phyloP scores from a whole-genome alignment of 2,329 filamentous ascomycete species.

The Xylariales sp. region DNA sequence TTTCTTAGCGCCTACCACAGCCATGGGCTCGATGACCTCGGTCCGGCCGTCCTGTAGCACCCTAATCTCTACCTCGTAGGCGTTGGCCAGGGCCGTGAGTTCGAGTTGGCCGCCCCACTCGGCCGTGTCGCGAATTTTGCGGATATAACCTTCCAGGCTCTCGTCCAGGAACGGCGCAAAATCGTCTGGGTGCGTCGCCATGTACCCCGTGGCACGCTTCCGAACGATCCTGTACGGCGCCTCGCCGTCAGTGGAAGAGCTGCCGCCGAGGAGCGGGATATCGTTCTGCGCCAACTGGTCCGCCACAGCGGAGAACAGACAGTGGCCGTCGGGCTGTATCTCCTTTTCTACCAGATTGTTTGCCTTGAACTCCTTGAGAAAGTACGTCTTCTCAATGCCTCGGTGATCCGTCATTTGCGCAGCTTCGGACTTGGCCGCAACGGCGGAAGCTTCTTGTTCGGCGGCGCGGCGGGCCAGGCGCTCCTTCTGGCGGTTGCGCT shows the following conservation, averaged over 20 bases:
- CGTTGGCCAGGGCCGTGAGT: conserved; percentile 75
- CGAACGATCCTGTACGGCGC: conserved; percentile 64
- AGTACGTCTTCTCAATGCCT: conserved; percentile 62
- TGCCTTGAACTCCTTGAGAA: conserved; percentile 62
- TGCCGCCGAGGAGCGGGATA: conserved; percentile 32
- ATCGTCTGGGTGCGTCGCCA: conserved; percentile 68
- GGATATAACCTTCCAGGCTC: conserved; percentile 66
- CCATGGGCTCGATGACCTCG: conserved; percentile 64
- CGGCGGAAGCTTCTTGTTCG: conserved; percentile 68
- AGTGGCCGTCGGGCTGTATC: conserved; percentile 89
- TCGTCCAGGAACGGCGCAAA: conserved; percentile 88
- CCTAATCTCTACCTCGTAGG: conserved; percentile 75
- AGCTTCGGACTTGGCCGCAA: conserved; percentile 71
- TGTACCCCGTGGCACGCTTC: conserved; percentile 70
- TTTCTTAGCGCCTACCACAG: conserved; percentile 34
- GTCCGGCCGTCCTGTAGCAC: conserved; percentile 81
- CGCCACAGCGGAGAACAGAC: conserved; percentile 86
- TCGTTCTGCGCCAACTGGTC: conserved; percentile 65
- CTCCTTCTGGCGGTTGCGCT: conserved; percentile 88
- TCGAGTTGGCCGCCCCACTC: conserved; percentile 97
- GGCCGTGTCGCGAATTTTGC: conserved; percentile 77
- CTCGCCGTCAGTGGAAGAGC: conserved; percentile 23
- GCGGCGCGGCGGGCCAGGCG: conserved; percentile 84
- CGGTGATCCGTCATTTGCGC: conserved; percentile 69
- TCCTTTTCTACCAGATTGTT: conserved; percentile 68